These are phyloP conservation scores for Aspergillus puulaauensis DNA, from an alignment of 2,329 filamentous ascomycete genomes.

Conservation along the genomic window DNA sequence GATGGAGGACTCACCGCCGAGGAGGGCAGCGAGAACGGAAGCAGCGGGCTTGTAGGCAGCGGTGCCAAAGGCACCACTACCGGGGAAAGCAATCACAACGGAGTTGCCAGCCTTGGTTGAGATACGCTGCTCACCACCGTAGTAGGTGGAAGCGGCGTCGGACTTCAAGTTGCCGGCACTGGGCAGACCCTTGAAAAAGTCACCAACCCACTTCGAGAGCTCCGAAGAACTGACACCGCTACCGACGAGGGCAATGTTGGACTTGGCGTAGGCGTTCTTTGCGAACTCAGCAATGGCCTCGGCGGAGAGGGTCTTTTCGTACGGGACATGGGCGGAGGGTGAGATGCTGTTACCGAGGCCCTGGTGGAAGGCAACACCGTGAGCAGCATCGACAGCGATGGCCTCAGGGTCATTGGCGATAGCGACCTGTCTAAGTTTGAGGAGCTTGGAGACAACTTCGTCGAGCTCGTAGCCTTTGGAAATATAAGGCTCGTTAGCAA, in stretches of 20 bases:
- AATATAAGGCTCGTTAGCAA: conserved; percentile 11
- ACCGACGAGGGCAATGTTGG: conserved; percentile 87
- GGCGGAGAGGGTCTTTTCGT: conserved; percentile 78
- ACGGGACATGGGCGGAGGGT: conserved; percentile 68
- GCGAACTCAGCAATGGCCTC: conserved; percentile 74
- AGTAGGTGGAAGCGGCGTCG: conserved; percentile 75
- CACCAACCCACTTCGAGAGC: conserved; percentile 83
- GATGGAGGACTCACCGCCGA: conserved; percentile 86
- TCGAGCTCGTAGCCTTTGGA: conserved; percentile 77
- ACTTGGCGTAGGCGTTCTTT: conserved; percentile 76
- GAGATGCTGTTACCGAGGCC: conserved; percentile 80
- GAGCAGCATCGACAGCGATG: conserved; percentile 81
- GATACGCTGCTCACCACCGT: conserved; percentile 90
- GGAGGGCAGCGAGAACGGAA: conserved; percentile 80
- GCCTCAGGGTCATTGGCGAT: conserved; percentile 62
- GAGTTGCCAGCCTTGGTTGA: conserved; percentile 75
- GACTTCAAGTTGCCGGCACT: conserved; percentile 53
- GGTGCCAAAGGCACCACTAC: conserved; percentile 70
- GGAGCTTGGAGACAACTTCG: conserved; percentile 77
- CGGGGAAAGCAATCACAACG: conserved; percentile 88
- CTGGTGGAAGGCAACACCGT: conserved; percentile 86
- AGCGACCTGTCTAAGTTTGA: conserved; percentile 75
- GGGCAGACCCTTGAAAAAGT: conserved; percentile 81
- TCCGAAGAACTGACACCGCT: conserved; percentile 78
- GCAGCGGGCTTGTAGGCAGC: conserved; percentile 84